phyloP scores from a whole-genome alignment of 2,329 filamentous ascomycete species.

The Penicillium sp. region DNA sequence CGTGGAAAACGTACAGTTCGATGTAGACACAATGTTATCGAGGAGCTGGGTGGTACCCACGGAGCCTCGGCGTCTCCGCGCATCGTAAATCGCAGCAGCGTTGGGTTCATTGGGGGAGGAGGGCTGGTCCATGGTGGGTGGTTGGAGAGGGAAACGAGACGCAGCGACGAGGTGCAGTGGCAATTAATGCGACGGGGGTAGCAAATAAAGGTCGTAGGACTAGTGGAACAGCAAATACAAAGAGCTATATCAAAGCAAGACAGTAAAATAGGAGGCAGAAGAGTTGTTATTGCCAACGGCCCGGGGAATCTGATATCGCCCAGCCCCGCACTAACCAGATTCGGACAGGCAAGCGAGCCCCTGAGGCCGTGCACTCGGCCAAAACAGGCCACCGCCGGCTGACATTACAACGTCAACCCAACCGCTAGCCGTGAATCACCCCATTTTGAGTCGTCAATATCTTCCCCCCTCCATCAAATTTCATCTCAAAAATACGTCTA shows the following conservation, averaged over 20 bases:
- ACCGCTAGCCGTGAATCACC: conserved; percentile 30
- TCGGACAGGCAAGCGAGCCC: conserved; percentile 44
- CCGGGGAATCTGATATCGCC: conserved; percentile 43
- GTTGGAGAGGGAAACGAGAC: conserved; percentile 1
- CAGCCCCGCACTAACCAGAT: conserved; percentile 46
- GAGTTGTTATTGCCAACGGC: conserved; percentile 14
- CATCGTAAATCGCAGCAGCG: conserved; percentile 47
- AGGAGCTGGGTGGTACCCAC: conserved; percentile 66
- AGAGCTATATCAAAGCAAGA: conserved; percentile 1
- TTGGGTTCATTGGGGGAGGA: conserved; percentile 36
- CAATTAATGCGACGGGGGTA: not conserved
- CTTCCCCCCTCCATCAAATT: conserved; percentile 50
- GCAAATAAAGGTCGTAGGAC: not conserved
- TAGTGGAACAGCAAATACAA: not conserved
- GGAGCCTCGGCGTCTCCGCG: conserved; percentile 44
- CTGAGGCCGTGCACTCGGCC: conserved; percentile 44
- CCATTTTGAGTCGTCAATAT: conserved; percentile 27
- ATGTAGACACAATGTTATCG: conserved; percentile 93
- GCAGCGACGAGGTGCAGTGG: not conserved
- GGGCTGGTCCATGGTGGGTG: conserved; percentile 32
- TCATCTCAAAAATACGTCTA: conserved; percentile 57
- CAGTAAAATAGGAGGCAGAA: conserved; percentile 11
- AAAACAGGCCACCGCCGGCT: conserved; percentile 43
- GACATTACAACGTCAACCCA: conserved; percentile 49
- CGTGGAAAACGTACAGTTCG: conserved; percentile 71